phyloP scores from a whole-genome alignment of 305 asterid species.

The Fraxinus dipetala region DNA sequence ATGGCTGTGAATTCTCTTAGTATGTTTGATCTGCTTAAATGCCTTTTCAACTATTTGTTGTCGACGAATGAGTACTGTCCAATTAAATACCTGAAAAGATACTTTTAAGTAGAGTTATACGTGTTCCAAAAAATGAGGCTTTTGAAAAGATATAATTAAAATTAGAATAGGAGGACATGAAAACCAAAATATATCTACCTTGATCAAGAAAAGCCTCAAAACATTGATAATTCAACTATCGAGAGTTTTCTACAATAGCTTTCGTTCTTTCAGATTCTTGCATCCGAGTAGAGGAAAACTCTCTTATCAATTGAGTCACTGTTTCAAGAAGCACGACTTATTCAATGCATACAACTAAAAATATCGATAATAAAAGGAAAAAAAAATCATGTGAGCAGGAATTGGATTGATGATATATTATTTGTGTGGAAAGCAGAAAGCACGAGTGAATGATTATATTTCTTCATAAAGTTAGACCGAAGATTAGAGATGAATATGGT shows the following conservation, averaged over 20 bases:
- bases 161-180: background rate
- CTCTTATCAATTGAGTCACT: background rate
- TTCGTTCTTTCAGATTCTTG: background rate
- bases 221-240: background rate
- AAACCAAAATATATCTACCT: background rate
- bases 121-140: background rate
- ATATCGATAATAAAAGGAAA: background rate
- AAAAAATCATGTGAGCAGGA: background rate
- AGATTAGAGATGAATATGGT: slow-evolving; percentile 14
- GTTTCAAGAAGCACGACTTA: background rate
- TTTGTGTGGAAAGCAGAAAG: slow-evolving; percentile 16
- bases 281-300: background rate
- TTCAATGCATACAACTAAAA: background rate
- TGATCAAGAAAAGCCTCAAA: background rate
- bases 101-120: background rate
- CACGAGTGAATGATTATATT: background rate
- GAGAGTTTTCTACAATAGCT: background rate
- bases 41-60: background rate
- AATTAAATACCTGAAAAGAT: background rate
- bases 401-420: background rate
- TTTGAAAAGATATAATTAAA: background rate
- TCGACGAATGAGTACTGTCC: background rate
- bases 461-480: slow-evolving; percentile 13
- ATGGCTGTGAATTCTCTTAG: background rate
- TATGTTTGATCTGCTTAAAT: background rate